These are phyloP conservation scores for Euphorbia corollata DNA, from an alignment of 441 rosid species.

Conservation along the genomic window DNA sequence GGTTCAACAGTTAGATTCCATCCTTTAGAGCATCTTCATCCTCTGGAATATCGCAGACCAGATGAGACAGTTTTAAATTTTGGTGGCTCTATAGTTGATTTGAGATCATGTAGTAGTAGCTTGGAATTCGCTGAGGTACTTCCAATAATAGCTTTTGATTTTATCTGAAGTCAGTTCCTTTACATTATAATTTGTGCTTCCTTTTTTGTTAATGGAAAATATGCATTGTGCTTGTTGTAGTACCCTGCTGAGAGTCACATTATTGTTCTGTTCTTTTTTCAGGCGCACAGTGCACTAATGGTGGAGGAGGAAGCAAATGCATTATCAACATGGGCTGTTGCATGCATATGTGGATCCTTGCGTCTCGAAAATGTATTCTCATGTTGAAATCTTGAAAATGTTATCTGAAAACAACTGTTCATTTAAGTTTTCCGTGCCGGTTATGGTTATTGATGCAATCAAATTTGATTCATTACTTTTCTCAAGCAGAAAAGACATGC, in stretches of 20 bases:
- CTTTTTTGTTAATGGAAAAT: conserved; percentile 1
- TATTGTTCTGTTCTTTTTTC: conserved; percentile 27
- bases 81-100: conserved; percentile 61
- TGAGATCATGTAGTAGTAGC: conserved; percentile 62
- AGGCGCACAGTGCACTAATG: conserved; percentile 67
- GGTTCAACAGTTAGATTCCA: conserved; percentile 73
- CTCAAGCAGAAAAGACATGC: neutral
- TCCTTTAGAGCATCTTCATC: conserved; percentile 90
- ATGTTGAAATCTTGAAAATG: conserved; percentile 8
- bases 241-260: conserved; percentile 3
- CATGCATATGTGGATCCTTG: conserved; percentile 84
- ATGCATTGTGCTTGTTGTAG: neutral
- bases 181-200: neutral
- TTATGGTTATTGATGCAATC: neutral
- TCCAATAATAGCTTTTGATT: conserved; percentile 7
- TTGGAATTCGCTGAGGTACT: conserved; percentile 79
- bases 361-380: conserved; percentile 74
- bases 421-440: neutral
- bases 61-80: conserved; percentile 47
- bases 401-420: neutral
- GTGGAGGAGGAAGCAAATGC: conserved; percentile 92
- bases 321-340: conserved; percentile 82
- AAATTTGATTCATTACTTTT: neutral
- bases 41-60: conserved; percentile 67
- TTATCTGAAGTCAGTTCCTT: neutral